Evolutionary conservation across 495 filamentous ascomycete genomes (phyloP), one percentile per base, ranked within the genome.

Genomic region (Talaromyces trachyspermus): DNA sequence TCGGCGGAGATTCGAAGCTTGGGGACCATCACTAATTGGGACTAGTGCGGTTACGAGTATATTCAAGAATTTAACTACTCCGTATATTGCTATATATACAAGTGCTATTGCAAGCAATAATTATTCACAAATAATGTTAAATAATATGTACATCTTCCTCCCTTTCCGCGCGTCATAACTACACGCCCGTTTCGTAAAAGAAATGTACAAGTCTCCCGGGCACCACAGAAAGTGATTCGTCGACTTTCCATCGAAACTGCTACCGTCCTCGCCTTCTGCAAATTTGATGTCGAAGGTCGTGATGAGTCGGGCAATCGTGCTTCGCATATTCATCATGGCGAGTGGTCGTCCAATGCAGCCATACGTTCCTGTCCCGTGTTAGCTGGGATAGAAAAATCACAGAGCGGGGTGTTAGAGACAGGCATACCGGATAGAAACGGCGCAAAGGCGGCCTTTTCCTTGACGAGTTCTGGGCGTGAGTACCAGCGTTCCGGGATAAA

Each of bases 401-500:
- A 22, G 20, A 29, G 22, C 4, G 8, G 10, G 18, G 12, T n/a
- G n/a, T n/a, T n/a, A n/a, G n/a, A n/a, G n/a, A 8, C 23, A 41
- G 14, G 46, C 29, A 15, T 32, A 35, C 44, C 35, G 30, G 12
- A 29, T 22, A 52, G 11, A 24, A 33, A 46, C 0, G 44, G 44
- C 20, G 44, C 44, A 46, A 40, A 51, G 3, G 42, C 29, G 18
- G 36, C 30, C 46, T 46, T 14, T 36, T 52, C 29, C 45, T 49
- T 32, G 57, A 76, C 59, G 33, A 79, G 56, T 11, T 78, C 70
- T 5, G 67, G 66, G 24, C 54, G 40, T 3, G 60, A 54, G 43
- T 55, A 65, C 73, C 74, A 80, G 14, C 77, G 67, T 51, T 78
- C 74, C 0, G 75, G 76, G 30, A 79, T 60, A 43, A 71, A 78